Base-by-base conservation (phyloP, 2,329 filamentous ascomycete genomes). In the Plectosphaerella cucumerina region DNA sequence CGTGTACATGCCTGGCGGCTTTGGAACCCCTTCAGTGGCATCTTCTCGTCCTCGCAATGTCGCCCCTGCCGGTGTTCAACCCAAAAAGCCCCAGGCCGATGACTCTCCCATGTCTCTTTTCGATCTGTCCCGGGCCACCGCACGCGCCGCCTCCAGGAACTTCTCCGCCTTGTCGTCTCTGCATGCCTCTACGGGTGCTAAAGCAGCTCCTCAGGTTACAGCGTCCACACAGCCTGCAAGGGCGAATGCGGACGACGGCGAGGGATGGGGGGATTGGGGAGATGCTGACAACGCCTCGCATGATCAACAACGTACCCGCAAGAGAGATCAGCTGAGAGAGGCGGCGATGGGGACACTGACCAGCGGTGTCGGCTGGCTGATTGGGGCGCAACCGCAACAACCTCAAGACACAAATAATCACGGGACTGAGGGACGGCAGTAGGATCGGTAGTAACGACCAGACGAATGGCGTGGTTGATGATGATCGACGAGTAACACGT, bases 241-340 rank as follows among this genome's bases (percentile, higher is more conserved):
- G 42, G 37, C 52, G 42, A 23, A 21, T 47, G 17, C 45, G 50
- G 47, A 46, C 43, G 45, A 56, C 44, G 47, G 48, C 20, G 39
- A 42, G 3, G 31, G 31, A 46, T 20, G 56, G 48, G 21, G 56
- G 50, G 51, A 58, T 50, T 20, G 52, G 51, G 23, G 56, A 39
- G 56, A 60, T 10, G 50, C 57, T 5, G 63, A 64, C 10, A 60
- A 59, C 22, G 59, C 58, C 23, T 49, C 51, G 4, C 64, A 65
- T 33, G 56, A 60, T 50, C 58, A 63, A 46, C 66, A 74, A 52
- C 74, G 69, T 51, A 74, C 81, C 35, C 78, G 89, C 59, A 92
- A 86, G 72, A 78, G 89, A 58, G 89, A 93, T 64, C 85, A 87
- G 65, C 61, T 87, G 39, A 74, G 82, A 56, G 84, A 86, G 53